Base-by-base conservation (phyloP, 306 rosid species). In the Trifolium fragiferum region DNA sequence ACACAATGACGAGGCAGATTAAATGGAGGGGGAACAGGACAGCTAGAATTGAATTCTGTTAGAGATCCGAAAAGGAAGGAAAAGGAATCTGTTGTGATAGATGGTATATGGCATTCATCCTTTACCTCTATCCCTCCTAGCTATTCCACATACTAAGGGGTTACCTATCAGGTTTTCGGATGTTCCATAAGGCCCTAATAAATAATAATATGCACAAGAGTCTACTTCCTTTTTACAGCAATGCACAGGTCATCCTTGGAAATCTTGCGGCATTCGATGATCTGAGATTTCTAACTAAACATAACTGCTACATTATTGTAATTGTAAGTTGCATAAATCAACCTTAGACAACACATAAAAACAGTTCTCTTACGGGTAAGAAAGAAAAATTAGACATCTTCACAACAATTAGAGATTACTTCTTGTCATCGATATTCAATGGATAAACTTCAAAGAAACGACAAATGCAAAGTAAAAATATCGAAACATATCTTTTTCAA, bases 401-500 rank as follows among this genome's bases (percentile, higher is more conserved):
- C 64, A 57, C 49, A 27, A 1, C 2, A 41, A 19, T 10, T 38
- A 18, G 41, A 68, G 12, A 59, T 38, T 59, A 50, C 60, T 38
- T 23, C 49, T 38, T 16, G 38, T 58, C 59, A 68, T 5, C 25
- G n/a, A 27, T 7, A 60, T 60, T 30, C 66, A 60, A 60, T 16
- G 23, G 59, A 50, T 12, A 60, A 49, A 18, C 27, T 58, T 35
- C 6, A 37, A 25, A 25, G 14, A 49, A 21, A 54, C 73, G 61
- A 19, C 21, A 60, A 60, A 59, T 10, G 40, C 43, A 32, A 79
- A 68, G 47, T 53, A 69, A 41, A 64, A 51, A 33, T 16, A 23
- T 53, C 32, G 55, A 16, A 82, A 69, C 10, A 32, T 44, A 13
- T 59, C 6, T 62, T 33, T 72, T 32, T 14, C 62, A 54, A 63